phyloP scores from a whole-genome alignment of 1,284 basidiomycete species.

The Psilocybe mexicana region DNA sequence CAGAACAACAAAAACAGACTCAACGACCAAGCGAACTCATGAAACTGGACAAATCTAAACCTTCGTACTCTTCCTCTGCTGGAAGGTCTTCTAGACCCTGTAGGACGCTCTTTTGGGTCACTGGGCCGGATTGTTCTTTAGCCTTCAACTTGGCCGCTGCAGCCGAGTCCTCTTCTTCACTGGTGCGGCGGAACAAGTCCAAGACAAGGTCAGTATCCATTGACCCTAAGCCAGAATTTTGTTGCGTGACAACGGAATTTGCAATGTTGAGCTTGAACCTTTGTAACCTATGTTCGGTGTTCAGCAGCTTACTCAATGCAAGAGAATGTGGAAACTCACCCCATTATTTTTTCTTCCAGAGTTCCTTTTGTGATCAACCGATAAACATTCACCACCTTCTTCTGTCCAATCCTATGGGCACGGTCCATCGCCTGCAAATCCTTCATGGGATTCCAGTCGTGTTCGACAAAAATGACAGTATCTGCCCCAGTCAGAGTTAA shows the following conservation, averaged over 20 bases:
- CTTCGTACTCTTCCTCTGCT: constrained; percentile 87
- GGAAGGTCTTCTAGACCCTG: constrained; percentile 89
- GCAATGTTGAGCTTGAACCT: constrained; percentile 99
- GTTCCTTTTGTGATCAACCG: constrained; percentile 96
- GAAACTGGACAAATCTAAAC: constrained; percentile 82
- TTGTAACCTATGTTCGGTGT: constrained; percentile 66
- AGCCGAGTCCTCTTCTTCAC: constrained; percentile 67
- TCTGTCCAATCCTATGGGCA: constrained; percentile 97
- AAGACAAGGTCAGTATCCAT: constrained; percentile 99
- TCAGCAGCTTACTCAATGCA: not conserved
- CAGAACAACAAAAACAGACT: constrained; percentile 26
- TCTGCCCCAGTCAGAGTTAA: constrained; percentile 97
- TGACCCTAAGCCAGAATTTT: constrained; percentile 89
- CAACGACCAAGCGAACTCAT: constrained; percentile 69
- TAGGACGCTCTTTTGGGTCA: constrained; percentile 77
- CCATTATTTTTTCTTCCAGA: constrained; percentile 99
- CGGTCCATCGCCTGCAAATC: constrained; percentile 99
- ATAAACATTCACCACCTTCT: constrained; percentile 99
- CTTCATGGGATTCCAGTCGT: constrained; percentile 99
- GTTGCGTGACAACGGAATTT: constrained; percentile 94
- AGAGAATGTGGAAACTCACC: constrained; percentile 53
- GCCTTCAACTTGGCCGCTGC: constrained; percentile 57
- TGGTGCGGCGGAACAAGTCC: constrained; percentile 88
- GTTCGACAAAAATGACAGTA: constrained; percentile 99
- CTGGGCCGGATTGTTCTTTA: constrained; percentile 52